Base-by-base conservation (phyloP, 768 basidiomycete species). In the Xerocomus brunneocitrinus region DNA sequence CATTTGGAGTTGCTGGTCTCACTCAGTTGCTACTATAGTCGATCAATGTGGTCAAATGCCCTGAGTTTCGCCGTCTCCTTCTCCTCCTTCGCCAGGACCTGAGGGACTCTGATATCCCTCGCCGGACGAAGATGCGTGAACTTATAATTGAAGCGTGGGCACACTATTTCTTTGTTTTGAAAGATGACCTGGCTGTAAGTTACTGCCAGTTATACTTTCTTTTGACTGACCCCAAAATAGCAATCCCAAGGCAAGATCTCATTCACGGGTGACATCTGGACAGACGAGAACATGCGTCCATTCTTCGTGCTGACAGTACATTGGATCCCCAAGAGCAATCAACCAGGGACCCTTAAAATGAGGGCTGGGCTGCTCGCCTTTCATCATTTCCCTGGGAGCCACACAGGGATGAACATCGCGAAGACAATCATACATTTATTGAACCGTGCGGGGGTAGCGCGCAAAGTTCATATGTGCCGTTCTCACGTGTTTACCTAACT, bases 41-140 rank as follows among this genome's bases (percentile, higher is more conserved):
- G 34, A 70, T 27, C 27, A 27, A 27, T 27, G 27, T 27, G 27
- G 27, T 27, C 27, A 27, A 27, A 27, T 27, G 27, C 47, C 52
- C 32, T 16, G 61, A 69, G 19, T 71, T 71, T 48, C 44, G 62
- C 5, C 44, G 62, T 30, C 59, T 69, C 1, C 53, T 70, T 12
- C 52, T 60, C 4, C 40, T 67, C 10, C 55, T 70, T 25, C 50
- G 49, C 22, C 55, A 61, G 14, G 57, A 59, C 12, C 58, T 70
- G 31, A 10, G 45, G 12, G 62, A 69, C 27, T 47, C 52, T 3
- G 57, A 67, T 22, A 67, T 70, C 6, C 70, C 65, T 14, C 56
- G 60, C 28, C 35, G 61, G 19, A 59, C 60, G 1, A 66, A 65
- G 35, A 35, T 66, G 25, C 40, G 55, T 8, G 55, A 59, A 19